A percentile compares a stretch with the other conserved stretches of the same genome.
Evolutionary conservation across 768 basidiomycete genomes (phyloP).

Genomic region (Leccinum pellstonianum): DNA sequence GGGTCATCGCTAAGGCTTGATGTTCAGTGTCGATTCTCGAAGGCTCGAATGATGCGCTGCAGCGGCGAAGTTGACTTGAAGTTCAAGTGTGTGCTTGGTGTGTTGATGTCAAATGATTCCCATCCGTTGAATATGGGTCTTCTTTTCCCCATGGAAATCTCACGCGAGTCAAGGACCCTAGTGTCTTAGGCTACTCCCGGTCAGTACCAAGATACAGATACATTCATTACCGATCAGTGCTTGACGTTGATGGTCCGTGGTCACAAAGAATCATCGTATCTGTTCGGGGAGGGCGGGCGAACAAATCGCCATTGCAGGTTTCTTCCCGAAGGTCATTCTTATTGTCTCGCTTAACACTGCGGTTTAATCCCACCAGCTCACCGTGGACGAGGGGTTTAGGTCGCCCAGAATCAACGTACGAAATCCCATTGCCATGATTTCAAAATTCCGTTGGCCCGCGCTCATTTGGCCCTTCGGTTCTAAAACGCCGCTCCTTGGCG

Average conservation of each 20-base stretch:
- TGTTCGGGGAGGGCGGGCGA: neutral
- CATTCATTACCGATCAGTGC: neutral
- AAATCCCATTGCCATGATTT: neutral
- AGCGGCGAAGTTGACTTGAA: neutral
- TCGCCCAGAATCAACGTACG: neutral
- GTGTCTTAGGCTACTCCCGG: neutral
- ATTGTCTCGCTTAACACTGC: constrained; percentile 1
- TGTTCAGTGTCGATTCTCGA: neutral
- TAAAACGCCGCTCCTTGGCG: constrained; percentile 7
- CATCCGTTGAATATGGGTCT: neutral
- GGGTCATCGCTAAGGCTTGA: neutral
- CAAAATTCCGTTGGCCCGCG: neutral
- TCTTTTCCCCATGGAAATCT: constrained; percentile 1
- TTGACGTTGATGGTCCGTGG: neutral
- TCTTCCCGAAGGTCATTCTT: neutral
- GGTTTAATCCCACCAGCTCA: constrained; percentile 2
- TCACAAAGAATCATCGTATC: neutral
- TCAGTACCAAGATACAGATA: neutral
- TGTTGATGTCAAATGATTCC: constrained; percentile 1
- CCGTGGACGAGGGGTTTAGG: neutral
- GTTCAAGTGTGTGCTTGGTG: neutral
- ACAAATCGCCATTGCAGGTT: neutral
- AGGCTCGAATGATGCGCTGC: neutral
- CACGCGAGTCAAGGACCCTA: constrained; percentile 2
- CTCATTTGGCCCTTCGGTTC: neutral